These are phyloP conservation scores for Penicillium taxi DNA, from an alignment of 495 filamentous ascomycete species.

Conservation along the genomic window DNA sequence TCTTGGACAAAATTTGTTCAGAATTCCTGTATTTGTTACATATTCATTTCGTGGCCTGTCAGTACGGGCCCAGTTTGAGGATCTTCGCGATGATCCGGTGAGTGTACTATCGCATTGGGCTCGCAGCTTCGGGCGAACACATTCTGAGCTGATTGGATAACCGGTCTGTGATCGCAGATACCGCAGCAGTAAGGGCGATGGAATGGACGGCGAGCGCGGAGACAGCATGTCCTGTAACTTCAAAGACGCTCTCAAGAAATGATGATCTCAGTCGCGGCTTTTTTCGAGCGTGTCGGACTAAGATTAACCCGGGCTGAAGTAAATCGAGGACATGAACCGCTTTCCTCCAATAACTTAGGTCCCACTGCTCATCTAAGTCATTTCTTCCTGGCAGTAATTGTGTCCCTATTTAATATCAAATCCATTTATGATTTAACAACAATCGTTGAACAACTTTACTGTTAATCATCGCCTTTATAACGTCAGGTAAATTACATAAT, in stretches of 20 bases:
- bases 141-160: constrained; percentile 37
- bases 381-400: too few relatives aligned
- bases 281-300: constrained; percentile 21
- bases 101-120: constrained; percentile 6
- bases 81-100: constrained; percentile 11
- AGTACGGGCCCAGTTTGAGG: constrained; percentile 20
- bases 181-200: constrained; percentile 52
- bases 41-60: constrained; percentile 8
- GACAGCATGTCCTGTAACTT: constrained; percentile 32
- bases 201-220: constrained; percentile 36
- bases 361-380: too few relatives aligned
- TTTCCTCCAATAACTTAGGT: too few relatives aligned
- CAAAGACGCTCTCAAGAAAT: constrained; percentile 6
- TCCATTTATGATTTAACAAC: too few relatives aligned
- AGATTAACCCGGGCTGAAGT: constrained; percentile 17
- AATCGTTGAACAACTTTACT: too few relatives aligned
- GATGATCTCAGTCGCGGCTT: constrained; percentile 18
- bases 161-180: constrained; percentile 57
- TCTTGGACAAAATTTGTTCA: constrained; percentile 7
- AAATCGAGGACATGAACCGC: too few relatives aligned
- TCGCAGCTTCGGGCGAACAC: constrained; percentile 12
- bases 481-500: too few relatives aligned
- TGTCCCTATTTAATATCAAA: too few relatives aligned
- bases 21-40: constrained; percentile 7
- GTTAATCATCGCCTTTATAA: too few relatives aligned